These are phyloP conservation scores for Sesbania bispinosa DNA, from an alignment of 306 rosid species.

Conservation along the genomic window DNA sequence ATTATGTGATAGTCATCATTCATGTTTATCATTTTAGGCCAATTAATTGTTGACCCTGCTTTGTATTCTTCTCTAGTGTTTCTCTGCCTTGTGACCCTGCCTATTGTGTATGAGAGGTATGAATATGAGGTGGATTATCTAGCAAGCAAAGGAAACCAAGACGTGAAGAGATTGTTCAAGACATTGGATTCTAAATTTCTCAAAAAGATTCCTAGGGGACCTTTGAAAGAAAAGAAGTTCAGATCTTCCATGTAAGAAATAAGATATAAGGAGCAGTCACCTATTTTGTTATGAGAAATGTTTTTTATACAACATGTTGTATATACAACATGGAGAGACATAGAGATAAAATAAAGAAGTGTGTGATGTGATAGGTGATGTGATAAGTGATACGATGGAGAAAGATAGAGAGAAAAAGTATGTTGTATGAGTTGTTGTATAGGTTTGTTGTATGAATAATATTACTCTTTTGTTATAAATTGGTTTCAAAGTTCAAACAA, in stretches of 20 bases:
- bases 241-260: neutral
- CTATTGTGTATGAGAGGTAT: constrained; percentile 37
- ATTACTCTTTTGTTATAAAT: no score
- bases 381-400: no score
- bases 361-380: no score
- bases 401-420: no score
- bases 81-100: constrained; percentile 27
- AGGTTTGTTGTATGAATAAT: no score
- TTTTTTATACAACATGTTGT: no score
- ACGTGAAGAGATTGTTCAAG: constrained; percentile 38
- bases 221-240: constrained; percentile 39
- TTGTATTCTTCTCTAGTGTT: constrained; percentile 15
- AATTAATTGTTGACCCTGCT: constrained; percentile 1
- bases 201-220: constrained; percentile 65
- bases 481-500: neutral
- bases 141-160: constrained; percentile 36
- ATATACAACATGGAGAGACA: no score
- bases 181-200: constrained; percentile 47
- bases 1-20: neutral
- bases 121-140: constrained; percentile 36
- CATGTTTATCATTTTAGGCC: neutral
- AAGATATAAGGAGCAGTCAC: neutral
- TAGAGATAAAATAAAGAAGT: no score
- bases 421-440: no score
- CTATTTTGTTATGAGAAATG: no score